A percentile compares a stretch with the other conserved stretches of the same genome.
These are phyloP conservation scores for Saitozyma sp. DNA, from an alignment of 768 basidiomycete genomes.

Conservation along the genomic window DNA sequence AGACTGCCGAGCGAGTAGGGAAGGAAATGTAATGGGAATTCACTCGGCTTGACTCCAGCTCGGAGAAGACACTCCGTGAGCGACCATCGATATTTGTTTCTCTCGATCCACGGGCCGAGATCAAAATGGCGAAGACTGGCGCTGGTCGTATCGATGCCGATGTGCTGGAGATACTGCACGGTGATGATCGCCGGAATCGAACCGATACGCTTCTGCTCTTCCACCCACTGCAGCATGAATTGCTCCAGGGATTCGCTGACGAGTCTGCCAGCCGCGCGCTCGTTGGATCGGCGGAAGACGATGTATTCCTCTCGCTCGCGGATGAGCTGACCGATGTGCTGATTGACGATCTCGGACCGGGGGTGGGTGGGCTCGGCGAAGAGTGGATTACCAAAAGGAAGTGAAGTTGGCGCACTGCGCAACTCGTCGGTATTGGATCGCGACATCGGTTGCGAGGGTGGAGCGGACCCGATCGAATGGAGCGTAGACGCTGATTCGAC, in stretches of 20 bases:
- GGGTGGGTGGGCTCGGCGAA: not conserved
- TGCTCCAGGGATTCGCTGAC: conserved; percentile 13
- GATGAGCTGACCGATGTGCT: conserved; percentile 25
- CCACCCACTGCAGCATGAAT: conserved; percentile 21
- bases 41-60: conserved; percentile 22
- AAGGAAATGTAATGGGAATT: conserved; percentile 26
- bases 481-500: conserved; percentile 8
- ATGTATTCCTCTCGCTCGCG: conserved; percentile 29
- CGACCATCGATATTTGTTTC: conserved; percentile 14
- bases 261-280: conserved; percentile 8
- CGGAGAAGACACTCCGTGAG: conserved; percentile 27
- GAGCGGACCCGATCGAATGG: conserved; percentile 6
- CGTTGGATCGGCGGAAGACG: conserved; percentile 1
- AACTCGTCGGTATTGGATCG: not conserved
- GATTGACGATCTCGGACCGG: conserved; percentile 1
- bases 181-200: conserved; percentile 18
- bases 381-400: not conserved
- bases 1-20: conserved; percentile 21
- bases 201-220: conserved; percentile 11
- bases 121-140: conserved; percentile 7
- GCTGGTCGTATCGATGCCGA: conserved; percentile 21
- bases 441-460: not conserved
- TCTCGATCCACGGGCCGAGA: conserved; percentile 18
- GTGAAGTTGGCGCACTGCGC: not conserved
- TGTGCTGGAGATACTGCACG: conserved; percentile 14